Evolutionary conservation across 2,329 filamentous ascomycete genomes (phyloP).

Genomic region (Ascocoryne sarcoides): DNA sequence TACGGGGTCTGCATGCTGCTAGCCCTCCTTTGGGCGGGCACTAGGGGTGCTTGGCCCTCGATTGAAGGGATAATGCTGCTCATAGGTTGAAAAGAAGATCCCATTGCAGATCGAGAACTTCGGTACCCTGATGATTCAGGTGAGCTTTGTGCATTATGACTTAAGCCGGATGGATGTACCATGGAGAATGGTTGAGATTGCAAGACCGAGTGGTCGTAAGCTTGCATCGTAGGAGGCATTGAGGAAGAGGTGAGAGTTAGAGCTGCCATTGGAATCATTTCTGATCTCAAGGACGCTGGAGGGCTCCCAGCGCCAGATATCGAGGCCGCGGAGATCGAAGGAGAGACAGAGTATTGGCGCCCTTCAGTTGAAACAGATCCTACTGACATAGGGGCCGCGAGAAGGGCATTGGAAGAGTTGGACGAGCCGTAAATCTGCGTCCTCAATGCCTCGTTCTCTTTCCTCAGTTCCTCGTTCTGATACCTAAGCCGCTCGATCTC

Average conservation of each 20-base stretch:
- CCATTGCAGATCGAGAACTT: slow-evolving; percentile 28
- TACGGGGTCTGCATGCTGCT: slow-evolving; percentile 16
- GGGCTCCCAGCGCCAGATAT: slow-evolving; percentile 26
- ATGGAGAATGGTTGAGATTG: slow-evolving; percentile 29
- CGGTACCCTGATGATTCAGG: slow-evolving; percentile 30
- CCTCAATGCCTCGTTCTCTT: slow-evolving; percentile 33
- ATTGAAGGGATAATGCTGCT: slow-evolving; percentile 20
- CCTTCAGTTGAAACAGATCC: slow-evolving; percentile 17
- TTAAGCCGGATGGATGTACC: slow-evolving; percentile 29
- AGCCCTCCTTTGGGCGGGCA: slow-evolving; percentile 11
- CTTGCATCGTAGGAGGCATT: slow-evolving; percentile 23
- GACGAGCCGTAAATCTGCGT: slow-evolving; percentile 30
- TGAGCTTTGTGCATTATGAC: slow-evolving; percentile 31
- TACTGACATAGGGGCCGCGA: slow-evolving; percentile 19
- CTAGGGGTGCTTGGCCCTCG: slow-evolving; percentile 15
- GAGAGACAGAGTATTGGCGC: slow-evolving; percentile 27
- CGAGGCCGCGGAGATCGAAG: slow-evolving; percentile 27
- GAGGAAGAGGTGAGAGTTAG: slow-evolving; percentile 28
- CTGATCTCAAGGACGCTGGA: slow-evolving; percentile 22
- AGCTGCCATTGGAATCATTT: slow-evolving; percentile 27
- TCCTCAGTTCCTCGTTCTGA: slow-evolving; percentile 32
- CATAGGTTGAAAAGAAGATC: slow-evolving; percentile 28
- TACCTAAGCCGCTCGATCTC: slow-evolving; percentile 34
- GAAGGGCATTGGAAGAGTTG: slow-evolving; percentile 19
- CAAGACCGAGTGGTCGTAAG: slow-evolving; percentile 25